Base-by-base conservation (phyloP, 1,284 basidiomycete species). In the Cutaneotrichosporon daszewskae region DNA sequence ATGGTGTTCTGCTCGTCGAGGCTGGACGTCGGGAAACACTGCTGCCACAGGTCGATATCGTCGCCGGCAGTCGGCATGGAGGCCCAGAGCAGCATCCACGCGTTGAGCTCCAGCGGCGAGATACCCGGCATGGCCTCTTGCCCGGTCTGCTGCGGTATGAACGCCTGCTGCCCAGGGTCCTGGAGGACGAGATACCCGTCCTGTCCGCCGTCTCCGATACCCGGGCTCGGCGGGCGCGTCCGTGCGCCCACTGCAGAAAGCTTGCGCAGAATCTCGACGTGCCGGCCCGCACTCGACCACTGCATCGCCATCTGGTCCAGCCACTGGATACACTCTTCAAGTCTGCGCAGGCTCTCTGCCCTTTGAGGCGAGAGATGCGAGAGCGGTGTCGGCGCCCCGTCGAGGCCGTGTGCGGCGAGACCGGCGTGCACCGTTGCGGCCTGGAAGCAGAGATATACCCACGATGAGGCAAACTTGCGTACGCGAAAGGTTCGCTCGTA, bases 261-360 rank as follows among this genome's bases (percentile, higher is more conserved):
- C 37, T 42, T 52, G 36, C 50, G 39, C 10, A 52, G 37, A 22
- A 52, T 52, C 32, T 52, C 50, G 29, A 52, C 46, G 40, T 52
- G 50, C 0, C 50, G 42, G 23, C 46, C 36, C 5, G 50, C 50
- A 13, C 45, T 47, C 9, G 24, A 17, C 50, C 50, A 52, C 43
- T 52, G 50, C 25, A 34, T 27, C n/a, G 32, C 31, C n/a, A 52
- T 48, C 26, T 40, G 32, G 33, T 48, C 46, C 8, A 52, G 46
- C 50, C 50, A 52, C 29, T 34, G 26, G 22, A 52, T 48, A 17
- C 50, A 52, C 50, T 52, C 43, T 19, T 52, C 46, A n/a, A 52
- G 50, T 8, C 43, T 35, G 3, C 46, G 39, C 20, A 24, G 17
- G 4, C 24, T 31, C 33, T 52, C 50, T 1, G 43, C 27, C 11